A percentile compares a stretch with the other conserved stretches of the same genome.
Evolutionary conservation across 2,329 filamentous ascomycete species (phyloP).

Genomic region (Fusarium cyanostomum): DNA sequence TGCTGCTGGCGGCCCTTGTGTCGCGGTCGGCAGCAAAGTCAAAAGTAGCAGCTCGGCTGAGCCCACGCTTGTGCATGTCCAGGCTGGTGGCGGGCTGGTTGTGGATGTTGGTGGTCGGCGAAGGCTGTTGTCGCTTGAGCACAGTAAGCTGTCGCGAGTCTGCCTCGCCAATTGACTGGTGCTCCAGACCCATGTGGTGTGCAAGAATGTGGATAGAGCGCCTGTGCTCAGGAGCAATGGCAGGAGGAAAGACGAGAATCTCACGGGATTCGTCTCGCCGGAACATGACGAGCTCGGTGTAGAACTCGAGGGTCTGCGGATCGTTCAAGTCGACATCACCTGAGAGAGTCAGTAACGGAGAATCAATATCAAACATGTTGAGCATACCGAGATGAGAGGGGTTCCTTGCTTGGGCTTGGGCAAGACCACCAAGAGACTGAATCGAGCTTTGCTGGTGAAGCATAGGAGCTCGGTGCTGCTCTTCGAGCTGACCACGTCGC

Average conservation of each 20-base stretch:
- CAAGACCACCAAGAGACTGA: slow-evolving; percentile 76
- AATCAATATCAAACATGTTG: slow-evolving; percentile 2
- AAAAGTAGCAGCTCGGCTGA: slow-evolving; percentile 96
- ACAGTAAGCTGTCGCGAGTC: slow-evolving; percentile 92
- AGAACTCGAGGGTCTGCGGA: slow-evolving; percentile 84
- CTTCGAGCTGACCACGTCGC: slow-evolving; percentile 92
- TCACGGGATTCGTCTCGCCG: slow-evolving; percentile 82
- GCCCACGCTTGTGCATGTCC: slow-evolving; percentile 81
- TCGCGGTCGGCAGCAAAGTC: slow-evolving; percentile 89
- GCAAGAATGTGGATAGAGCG: slow-evolving; percentile 93
- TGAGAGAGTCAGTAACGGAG: slow-evolving; percentile 33
- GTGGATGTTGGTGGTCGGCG: slow-evolving; percentile 66
- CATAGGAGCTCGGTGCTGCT: slow-evolving; percentile 85
- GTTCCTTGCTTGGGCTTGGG: slow-evolving; percentile 65
- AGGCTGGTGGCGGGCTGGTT: slow-evolving; percentile 69
- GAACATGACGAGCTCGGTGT: slow-evolving; percentile 90
- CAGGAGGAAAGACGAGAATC: slow-evolving; percentile 83
- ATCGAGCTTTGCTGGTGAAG: slow-evolving; percentile 88
- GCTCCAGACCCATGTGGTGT: slow-evolving; percentile 92
- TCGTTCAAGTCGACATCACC: slow-evolving; percentile 91
- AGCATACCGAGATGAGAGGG: slow-evolving; percentile 59
- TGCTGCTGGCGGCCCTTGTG: slow-evolving; percentile 70
- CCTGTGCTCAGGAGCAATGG: slow-evolving; percentile 83
- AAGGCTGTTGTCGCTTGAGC: slow-evolving; percentile 71
- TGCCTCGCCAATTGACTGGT: slow-evolving; percentile 87